phyloP scores from a whole-genome alignment of 2,329 filamentous ascomycete genomes.

The Penicillium janthinellum region DNA sequence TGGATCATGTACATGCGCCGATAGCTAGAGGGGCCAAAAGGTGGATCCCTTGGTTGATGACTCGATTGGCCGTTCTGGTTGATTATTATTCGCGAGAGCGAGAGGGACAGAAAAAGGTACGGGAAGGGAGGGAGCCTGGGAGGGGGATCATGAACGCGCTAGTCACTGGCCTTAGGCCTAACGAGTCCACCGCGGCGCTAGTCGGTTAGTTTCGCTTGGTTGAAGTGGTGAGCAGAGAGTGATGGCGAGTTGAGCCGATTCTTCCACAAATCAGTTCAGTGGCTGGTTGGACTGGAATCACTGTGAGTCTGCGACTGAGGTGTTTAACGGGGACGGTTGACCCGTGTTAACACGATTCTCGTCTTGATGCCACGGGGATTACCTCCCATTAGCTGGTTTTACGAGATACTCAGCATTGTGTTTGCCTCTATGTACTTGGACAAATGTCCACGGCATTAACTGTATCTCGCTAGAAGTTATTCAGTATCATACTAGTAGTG shows the following conservation, averaged over 20 bases:
- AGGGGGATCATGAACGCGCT: conserved; percentile 4
- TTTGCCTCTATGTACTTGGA: no score
- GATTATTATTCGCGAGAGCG: background rate
- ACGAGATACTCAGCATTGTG: background rate
- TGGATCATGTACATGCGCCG: conserved; percentile 5
- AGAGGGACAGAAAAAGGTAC: conserved; percentile 8
- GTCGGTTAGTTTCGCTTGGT: background rate
- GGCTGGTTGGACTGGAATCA: background rate
- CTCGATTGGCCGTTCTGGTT: no score
- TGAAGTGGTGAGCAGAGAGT: background rate
- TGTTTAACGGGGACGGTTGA: background rate
- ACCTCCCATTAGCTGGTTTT: background rate
- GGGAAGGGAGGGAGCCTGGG: background rate
- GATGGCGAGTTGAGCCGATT: conserved; percentile 4
- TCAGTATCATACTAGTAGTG: background rate
- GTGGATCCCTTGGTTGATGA: background rate
- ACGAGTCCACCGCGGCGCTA: conserved; percentile 15
- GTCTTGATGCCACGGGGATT: background rate
- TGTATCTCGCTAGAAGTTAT: background rate
- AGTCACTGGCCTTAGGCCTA: background rate
- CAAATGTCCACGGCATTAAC: background rate
- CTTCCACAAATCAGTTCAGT: conserved; percentile 18
- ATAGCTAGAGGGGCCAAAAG: background rate
- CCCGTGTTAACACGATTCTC: background rate
- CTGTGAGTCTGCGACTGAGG: background rate